These are phyloP conservation scores for Gonium pectorale DNA, from an alignment of 139 green algal genomes.

Conservation along the genomic window DNA sequence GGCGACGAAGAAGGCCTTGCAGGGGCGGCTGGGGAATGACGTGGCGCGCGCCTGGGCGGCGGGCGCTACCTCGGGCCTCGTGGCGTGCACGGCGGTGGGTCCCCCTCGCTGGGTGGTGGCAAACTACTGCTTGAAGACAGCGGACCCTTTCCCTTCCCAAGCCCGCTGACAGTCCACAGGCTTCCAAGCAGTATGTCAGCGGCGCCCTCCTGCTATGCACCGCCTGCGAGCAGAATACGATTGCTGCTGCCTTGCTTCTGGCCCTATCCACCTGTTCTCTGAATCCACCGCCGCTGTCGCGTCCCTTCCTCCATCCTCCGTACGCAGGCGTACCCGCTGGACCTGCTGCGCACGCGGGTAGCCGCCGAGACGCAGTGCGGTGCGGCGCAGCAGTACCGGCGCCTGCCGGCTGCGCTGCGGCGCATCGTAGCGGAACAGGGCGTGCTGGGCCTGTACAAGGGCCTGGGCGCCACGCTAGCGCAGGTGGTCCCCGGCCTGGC, in stretches of 20 bases:
- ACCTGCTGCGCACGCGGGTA: conserved; percentile 94
- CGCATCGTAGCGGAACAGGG: conserved; percentile 89
- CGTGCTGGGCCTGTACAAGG: conserved; percentile 88
- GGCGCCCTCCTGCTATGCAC: too few relatives aligned
- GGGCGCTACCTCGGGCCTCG: conserved; percentile 82
- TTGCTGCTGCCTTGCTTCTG: too few relatives aligned
- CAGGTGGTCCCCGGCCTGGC: conserved; percentile 90
- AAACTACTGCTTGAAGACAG: too few relatives aligned
- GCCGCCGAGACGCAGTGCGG: conserved; percentile 67
- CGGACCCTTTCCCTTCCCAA: too few relatives aligned
- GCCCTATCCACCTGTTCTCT: too few relatives aligned
- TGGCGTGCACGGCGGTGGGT: conserved; percentile 85
- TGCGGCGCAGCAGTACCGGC: conserved; percentile 71
- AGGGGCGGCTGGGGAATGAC: conserved; percentile 51
- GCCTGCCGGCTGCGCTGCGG: conserved; percentile 75
- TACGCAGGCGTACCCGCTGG: conserved; percentile 88
- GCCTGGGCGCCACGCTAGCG: conserved; percentile 91
- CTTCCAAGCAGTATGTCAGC: too few relatives aligned
- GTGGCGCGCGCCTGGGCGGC: conserved; percentile 71
- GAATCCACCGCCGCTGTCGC: too few relatives aligned
- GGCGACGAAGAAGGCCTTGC: conserved; percentile 49
- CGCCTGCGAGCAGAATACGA: too few relatives aligned
- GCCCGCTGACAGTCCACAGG: too few relatives aligned
- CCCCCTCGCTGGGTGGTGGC: neutral
- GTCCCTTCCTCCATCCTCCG: neutral